Evolutionary conservation across 164 flowering plant genomes (phyloP).

Genomic region (Magnolia changhungtana): DNA sequence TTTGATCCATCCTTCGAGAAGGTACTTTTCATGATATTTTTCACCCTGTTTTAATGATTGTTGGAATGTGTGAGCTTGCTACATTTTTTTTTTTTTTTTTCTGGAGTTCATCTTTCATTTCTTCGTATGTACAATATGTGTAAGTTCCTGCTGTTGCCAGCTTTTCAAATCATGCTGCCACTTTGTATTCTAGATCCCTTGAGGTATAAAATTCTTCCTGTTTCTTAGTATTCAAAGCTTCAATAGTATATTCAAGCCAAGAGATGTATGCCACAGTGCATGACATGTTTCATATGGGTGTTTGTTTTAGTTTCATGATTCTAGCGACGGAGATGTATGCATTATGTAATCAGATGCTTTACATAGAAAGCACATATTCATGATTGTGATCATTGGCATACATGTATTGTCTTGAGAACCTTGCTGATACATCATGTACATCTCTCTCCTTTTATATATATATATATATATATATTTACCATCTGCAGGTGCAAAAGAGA

Average conservation of each 20-base stretch:
- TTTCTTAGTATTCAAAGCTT: too few relatives aligned
- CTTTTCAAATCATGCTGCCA: too few relatives aligned
- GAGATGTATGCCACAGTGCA: neutral
- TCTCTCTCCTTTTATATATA: neutral
- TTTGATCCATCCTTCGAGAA: slow-evolving; percentile 50
- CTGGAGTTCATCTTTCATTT: too few relatives aligned
- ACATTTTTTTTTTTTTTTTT: too few relatives aligned
- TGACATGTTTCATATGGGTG: neutral
- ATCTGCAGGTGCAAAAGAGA: slow-evolving; percentile 37
- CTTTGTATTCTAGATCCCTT: too few relatives aligned
- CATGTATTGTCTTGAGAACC: neutral
- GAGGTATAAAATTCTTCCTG: too few relatives aligned
- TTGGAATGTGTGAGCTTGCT: neutral
- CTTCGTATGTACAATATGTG: too few relatives aligned
- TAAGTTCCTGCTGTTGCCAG: too few relatives aligned
- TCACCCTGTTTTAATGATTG: neutral
- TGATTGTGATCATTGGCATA: neutral
- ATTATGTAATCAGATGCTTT: neutral
- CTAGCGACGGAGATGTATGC: neutral
- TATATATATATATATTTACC: neutral
- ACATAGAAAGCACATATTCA: neutral
- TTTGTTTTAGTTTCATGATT: neutral
- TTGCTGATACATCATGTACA: neutral
- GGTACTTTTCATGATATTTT: slow-evolving; percentile 24
- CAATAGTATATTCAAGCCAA: neutral